phyloP scores from a whole-genome alignment of 2,329 filamentous ascomycete genomes.

The Cordyceps pruinosa region DNA sequence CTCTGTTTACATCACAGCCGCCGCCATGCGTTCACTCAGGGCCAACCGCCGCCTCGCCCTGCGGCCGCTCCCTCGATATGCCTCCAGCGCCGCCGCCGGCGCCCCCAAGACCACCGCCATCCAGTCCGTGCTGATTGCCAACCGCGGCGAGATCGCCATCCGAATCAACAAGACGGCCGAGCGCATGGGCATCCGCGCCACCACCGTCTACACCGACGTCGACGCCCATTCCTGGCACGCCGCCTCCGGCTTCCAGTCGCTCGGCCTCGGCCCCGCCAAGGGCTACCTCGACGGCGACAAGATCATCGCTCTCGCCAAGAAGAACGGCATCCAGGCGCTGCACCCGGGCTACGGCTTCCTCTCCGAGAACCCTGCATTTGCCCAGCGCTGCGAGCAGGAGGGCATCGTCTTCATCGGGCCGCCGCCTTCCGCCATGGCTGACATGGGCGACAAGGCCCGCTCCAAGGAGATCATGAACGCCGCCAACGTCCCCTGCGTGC shows the following conservation, averaged over 20 bases:
- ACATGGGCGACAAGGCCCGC: slow-evolving; percentile 89
- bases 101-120: slow-evolving; percentile 40
- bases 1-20: neutral
- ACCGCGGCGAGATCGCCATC: slow-evolving; percentile 93
- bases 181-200: slow-evolving; percentile 83
- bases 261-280: slow-evolving; percentile 74
- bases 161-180: slow-evolving; percentile 85
- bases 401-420: slow-evolving; percentile 94
- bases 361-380: slow-evolving; percentile 89
- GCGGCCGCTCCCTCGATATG: slow-evolving; percentile 34
- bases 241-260: slow-evolving; percentile 71
- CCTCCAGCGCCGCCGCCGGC: slow-evolving; percentile 28
- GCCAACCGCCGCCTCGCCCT: slow-evolving; percentile 43
- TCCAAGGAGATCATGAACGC: slow-evolving; percentile 96
- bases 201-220: slow-evolving; percentile 90
- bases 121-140: slow-evolving; percentile 86
- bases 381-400: slow-evolving; percentile 77
- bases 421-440: slow-evolving; percentile 70
- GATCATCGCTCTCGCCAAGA: slow-evolving; percentile 82
- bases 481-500: slow-evolving; percentile 93
- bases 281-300: slow-evolving; percentile 91
- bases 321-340: slow-evolving; percentile 80
- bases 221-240: slow-evolving; percentile 86
- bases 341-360: slow-evolving; percentile 96
- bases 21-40: slow-evolving; percentile 49